Evolutionary conservation across 352 stramenopile genomes (phyloP), one percentile per base, ranked within the genome.

Genomic region (Globisporangium solare): DNA sequence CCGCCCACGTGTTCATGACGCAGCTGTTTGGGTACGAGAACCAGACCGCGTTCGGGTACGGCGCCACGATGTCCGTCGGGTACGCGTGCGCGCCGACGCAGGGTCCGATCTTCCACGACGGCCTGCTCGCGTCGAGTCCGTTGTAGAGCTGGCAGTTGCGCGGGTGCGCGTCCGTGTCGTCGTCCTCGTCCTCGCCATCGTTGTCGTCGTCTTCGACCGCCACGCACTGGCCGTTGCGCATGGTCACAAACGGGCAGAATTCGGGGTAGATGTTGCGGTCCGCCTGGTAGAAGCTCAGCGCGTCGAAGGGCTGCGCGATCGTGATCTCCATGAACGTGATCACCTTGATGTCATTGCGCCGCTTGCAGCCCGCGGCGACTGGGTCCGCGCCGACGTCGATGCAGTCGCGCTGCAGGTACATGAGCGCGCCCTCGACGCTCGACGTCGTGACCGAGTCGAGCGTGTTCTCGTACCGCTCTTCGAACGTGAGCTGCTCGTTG

Each of bases 11-110:
- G n/a, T 66, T 74, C 50, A 73, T 85, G 45, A 76, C 71, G 45
- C 79, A 89, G 55, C 71, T 81, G 37, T 66, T 73, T 4, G 79
- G 77, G 68, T 88, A 89, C 55, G 76, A 88, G 68, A 88, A 89
- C 79, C 79, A 89, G 8, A 88, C 70, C 17, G 79, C 77, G 61
- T 89, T 74, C 18, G 67, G 56, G 51, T 89, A 89, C 10, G 79
- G 79, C 20, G 76, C 73, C 42, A 75, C 67, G 64, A 73, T 77
- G 54, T 89, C 76, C 5, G 69, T 73, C 13, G 70, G 64, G 49
- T 81, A 79, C 7, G 77, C 66, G 54, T 84, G 64, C 8, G 73
- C 79, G 1, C 79, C 79, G 35, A 89, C 79, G 57, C 79, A 89
- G 0, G 71, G 71, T 0, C 79, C 79, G 43, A 89, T 71, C 41